Percentiles rank a stretch among this genome's conserved stretches.
Conservation (phyloP, 1,284 basidiomycete genomes). For the Peniophora sp. region DNA sequence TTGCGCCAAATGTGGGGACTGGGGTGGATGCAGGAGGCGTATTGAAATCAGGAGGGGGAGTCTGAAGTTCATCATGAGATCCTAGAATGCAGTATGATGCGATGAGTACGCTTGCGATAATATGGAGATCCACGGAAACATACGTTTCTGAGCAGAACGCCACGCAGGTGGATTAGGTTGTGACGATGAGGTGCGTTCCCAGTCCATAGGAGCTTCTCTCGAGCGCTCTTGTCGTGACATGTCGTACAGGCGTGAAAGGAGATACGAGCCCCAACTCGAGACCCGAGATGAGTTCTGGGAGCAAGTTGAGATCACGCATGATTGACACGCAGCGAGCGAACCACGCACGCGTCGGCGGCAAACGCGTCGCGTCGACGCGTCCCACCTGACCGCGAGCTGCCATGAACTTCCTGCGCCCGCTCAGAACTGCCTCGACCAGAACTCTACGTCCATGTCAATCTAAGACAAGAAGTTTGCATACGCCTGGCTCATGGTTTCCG, state of each 20-base stretch:
- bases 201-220: conserved; percentile 80
- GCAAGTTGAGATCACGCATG: neutral
- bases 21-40: conserved; percentile 33
- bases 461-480: neutral
- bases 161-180: conserved; percentile 52
- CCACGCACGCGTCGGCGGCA: neutral
- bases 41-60: neutral
- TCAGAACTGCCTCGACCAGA: neutral
- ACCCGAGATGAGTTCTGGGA: neutral
- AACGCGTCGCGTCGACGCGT: conserved; percentile 1
- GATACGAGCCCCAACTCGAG: too few species aligned
- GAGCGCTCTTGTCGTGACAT: conserved; percentile 28
- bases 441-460: too few species aligned
- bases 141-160: conserved; percentile 65
- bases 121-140: conserved; percentile 15
- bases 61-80: neutral
- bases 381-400: conserved; percentile 2
- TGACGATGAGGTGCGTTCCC: conserved; percentile 53
- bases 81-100: neutral
- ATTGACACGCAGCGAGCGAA: neutral
- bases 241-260: conserved; percentile 3
- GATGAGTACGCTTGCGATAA: neutral
- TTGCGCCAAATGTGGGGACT: conserved; percentile 58
- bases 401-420: neutral
- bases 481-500: neutral